Percentiles rank a stretch among this genome's conserved stretches.
These are phyloP conservation scores for Dothideomycetes sp. DNA, from an alignment of 2,329 filamentous ascomycete species.

Conservation along the genomic window DNA sequence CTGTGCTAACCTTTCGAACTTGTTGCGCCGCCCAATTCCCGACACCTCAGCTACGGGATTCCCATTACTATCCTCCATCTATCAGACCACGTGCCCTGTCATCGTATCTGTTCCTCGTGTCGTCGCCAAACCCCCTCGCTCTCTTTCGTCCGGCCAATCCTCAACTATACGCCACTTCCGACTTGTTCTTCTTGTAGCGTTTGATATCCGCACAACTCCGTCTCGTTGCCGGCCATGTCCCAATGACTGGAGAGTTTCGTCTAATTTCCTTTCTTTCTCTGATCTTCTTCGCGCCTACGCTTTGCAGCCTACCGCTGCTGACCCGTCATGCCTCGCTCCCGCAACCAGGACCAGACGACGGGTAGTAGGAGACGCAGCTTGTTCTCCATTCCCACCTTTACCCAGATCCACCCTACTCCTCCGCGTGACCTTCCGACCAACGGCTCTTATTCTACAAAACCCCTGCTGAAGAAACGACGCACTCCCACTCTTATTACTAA, in stretches of 20 bases:
- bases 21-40: no score
- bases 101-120: no score
- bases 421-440: slow-evolving; percentile 10
- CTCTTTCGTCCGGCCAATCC: no score
- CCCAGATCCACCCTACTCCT: slow-evolving; percentile 19
- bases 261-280: background rate
- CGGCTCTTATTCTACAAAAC: slow-evolving; percentile 25
- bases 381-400: slow-evolving; percentile 25
- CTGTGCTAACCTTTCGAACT: no score
- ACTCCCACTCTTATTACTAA: slow-evolving; percentile 17
- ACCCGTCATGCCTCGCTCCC: slow-evolving; percentile 14
- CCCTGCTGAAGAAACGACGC: slow-evolving; percentile 24
- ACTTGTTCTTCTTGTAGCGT: no score
- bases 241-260: slow-evolving; percentile 2
- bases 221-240: slow-evolving; percentile 6
- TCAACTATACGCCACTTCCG: no score
- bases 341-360: slow-evolving; percentile 14
- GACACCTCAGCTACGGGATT: no score
- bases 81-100: no score
- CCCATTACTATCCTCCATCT: no score
- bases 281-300: background rate
- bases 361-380: slow-evolving; percentile 23
- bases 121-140: no score
- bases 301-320: slow-evolving; percentile 2
- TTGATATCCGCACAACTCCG: no score